Conservation (phyloP, 306 rosid genomes). For the Prunus davidiana region DNA sequence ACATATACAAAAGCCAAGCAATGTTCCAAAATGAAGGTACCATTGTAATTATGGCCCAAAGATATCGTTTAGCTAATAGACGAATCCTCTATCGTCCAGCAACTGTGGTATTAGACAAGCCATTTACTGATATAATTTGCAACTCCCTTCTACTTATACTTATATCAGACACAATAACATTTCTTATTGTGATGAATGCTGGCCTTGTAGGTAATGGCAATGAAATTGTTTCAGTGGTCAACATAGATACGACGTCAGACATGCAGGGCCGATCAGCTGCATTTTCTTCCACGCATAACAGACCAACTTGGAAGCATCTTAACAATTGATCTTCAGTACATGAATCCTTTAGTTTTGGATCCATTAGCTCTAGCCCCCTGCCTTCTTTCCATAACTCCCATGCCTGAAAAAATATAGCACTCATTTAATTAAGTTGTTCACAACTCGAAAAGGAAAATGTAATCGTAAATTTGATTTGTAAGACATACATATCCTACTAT, state of each 20-base stretch:
- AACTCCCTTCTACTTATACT: neutral
- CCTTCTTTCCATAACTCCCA: slow-evolving; percentile 13
- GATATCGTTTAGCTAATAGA: too few species aligned
- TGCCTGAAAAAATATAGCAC: neutral
- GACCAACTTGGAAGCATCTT: slow-evolving; percentile 10
- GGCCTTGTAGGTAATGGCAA: neutral
- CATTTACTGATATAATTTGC: neutral
- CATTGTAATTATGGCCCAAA: too few species aligned
- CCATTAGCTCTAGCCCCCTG: neutral
- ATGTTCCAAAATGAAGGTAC: too few species aligned
- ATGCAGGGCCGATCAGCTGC: neutral
- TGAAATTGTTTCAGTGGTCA: neutral
- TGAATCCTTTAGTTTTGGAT: neutral
- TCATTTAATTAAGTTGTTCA: neutral
- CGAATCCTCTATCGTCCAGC: neutral
- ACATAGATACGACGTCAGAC: neutral
- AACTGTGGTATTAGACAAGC: neutral
- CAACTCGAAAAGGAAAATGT: neutral
- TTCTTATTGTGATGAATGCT: neutral
- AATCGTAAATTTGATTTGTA: neutral
- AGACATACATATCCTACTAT: slow-evolving; percentile 1
- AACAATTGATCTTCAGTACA: neutral
- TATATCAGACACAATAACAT: neutral
- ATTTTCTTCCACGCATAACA: slow-evolving; percentile 11
- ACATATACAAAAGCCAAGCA: too few species aligned